Conservation (phyloP, 208 protist genomes). For the Trichomonas vaginalis region DNA sequence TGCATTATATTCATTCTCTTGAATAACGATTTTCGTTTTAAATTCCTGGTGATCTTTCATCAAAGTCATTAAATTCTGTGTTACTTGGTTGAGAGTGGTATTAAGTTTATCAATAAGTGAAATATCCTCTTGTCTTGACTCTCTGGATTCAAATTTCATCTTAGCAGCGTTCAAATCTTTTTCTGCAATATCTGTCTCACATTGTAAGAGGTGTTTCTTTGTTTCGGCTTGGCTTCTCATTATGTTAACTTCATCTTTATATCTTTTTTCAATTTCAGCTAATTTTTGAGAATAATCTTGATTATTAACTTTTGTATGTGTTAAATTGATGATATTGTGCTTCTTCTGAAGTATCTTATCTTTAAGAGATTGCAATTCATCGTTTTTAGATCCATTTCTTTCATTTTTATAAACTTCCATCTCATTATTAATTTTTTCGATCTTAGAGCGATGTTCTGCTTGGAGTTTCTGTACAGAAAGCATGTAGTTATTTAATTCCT, state of each 20-base stretch:
- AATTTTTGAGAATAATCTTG: background rate
- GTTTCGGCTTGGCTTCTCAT: background rate
- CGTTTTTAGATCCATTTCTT: background rate
- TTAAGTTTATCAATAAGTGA: background rate
- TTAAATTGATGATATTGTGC: background rate
- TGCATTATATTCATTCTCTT: slow-evolving; percentile 7
- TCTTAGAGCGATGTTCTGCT: background rate
- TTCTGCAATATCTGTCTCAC: background rate
- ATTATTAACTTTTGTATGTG: background rate
- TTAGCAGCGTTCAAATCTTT: background rate
- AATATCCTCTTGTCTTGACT: background rate
- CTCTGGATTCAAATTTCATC: background rate
- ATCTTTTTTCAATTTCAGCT: background rate
- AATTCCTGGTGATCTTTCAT: background rate
- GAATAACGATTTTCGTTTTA: background rate
- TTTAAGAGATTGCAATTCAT: background rate
- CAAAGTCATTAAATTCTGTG: background rate
- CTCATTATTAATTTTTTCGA: background rate
- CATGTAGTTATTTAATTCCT: background rate
- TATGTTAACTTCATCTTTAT: background rate
- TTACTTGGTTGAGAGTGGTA: background rate
- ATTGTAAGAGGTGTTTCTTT: background rate
- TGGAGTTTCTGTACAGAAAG: background rate
- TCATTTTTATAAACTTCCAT: background rate
- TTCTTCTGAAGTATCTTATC: background rate